Base-by-base conservation (phyloP, 208 protist genomes). In the Trypanosoma avium region DNA sequence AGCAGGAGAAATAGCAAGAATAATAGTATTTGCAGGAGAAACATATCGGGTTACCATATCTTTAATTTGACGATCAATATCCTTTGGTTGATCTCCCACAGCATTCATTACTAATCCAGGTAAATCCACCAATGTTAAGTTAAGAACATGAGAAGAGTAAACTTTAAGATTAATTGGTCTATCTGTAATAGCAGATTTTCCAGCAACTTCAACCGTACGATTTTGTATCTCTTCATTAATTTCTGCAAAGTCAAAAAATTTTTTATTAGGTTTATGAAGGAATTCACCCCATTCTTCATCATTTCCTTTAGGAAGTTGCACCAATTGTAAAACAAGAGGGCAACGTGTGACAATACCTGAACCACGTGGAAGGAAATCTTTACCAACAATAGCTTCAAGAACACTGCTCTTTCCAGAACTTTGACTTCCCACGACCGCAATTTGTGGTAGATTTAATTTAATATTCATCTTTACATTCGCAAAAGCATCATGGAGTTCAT, bases 61-160 rank as follows among this genome's bases (percentile, higher is more conserved):
- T 61, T 96, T 90, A 57, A 99, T 99, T 52, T 97, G 88, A 35
- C 90, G 64, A 57, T 98, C 97, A 71, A 99, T 99, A 72, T 99
- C 96, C 56, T 92, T 84, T 8, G 97, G 97, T 86, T 99, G 98
- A 62, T 99, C 98, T 8, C 96, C 98, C 26, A 99, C 93, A 15
- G 98, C 85, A 43, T 98, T 97, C 86, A 99, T 99, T 8, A 99
- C 99, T 10, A 99, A 83, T 61, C 99, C 99, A 17, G 99, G 99
- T 24, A 99, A 81, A 92, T 99, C 99, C 7, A 99, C 97, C 7
- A 99, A 86, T 19, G 99, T 99, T 0, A 99, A 88, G 75, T 99
- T 99, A 26, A 99, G 80, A 40, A 99, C 97, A 29, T 88, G 29
- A 22, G 61, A 78, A 5, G 94, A 98, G 79, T 88, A 97, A 32